These are phyloP conservation scores for Monilinia laxa DNA, from an alignment of 2,329 filamentous ascomycete genomes.

Conservation along the genomic window DNA sequence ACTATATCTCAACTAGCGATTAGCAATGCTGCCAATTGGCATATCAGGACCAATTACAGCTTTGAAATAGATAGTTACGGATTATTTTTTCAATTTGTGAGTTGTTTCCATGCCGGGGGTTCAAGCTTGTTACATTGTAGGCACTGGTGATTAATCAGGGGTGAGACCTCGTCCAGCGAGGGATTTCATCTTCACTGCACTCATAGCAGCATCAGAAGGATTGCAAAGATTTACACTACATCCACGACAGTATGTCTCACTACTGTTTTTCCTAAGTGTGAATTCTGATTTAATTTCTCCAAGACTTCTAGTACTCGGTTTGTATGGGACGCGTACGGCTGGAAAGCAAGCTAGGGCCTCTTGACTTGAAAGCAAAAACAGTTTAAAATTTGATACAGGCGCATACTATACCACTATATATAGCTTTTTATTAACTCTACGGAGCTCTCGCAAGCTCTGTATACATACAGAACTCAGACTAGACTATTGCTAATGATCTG, in stretches of 20 bases:
- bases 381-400: no score
- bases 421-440: no score
- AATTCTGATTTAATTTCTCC: background rate
- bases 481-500: background rate
- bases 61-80: no score
- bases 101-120: background rate
- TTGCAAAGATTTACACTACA: background rate
- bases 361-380: no score
- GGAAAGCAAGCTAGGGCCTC: no score
- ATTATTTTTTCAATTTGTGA: background rate
- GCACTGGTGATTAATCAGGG: background rate
- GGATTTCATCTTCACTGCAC: background rate
- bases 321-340: no score
- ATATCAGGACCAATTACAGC: no score
- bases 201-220: background rate
- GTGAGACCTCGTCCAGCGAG: background rate
- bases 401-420: no score
- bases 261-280: background rate
- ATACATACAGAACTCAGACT: no score
- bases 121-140: background rate
- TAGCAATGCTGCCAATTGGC: no score
- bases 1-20: no score
- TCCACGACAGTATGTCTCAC: background rate
- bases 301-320: background rate
- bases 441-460: no score